phyloP scores from a whole-genome alignment of 257 asterid species.

The Leptodermis oblonga region DNA sequence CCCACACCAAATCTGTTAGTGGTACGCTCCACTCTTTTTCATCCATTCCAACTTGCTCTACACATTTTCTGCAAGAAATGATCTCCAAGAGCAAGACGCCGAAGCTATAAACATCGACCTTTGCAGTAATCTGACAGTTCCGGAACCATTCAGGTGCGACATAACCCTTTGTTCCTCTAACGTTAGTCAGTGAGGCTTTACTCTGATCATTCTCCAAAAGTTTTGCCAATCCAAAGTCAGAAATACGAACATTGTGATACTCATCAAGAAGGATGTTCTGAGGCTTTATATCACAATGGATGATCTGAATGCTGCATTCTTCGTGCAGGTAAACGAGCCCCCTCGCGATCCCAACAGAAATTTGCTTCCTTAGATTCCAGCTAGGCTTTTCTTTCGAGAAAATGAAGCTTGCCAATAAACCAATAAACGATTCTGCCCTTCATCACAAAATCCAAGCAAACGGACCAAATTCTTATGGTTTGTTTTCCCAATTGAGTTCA shows the following conservation, averaged over 20 bases:
- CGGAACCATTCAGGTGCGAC: conserved; percentile 28
- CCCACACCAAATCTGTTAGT: conserved; percentile 50
- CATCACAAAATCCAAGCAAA: conserved; percentile 27
- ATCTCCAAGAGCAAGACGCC: neutral
- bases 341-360: conserved; percentile 36
- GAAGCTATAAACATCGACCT: conserved; percentile 1
- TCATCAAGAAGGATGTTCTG: conserved; percentile 37
- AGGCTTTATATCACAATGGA: conserved; percentile 1
- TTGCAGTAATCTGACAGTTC: conserved; percentile 10
- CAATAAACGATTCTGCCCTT: conserved; percentile 14
- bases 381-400: conserved; percentile 27
- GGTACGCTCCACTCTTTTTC: conserved; percentile 18
- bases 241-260: conserved; percentile 20
- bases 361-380: conserved; percentile 47
- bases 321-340: neutral
- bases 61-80: neutral
- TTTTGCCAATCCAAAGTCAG: conserved; percentile 42
- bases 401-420: conserved; percentile 35
- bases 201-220: conserved; percentile 16
- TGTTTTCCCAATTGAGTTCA: conserved; percentile 35
- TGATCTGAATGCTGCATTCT: conserved; percentile 2
- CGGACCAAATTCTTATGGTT: conserved; percentile 42
- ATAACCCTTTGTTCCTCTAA: neutral
- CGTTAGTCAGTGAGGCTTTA: neutral
- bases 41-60: neutral